phyloP scores from a whole-genome alignment of 225 moss, liverwort and hornwort genomes.

The Climacium dendroides region DNA sequence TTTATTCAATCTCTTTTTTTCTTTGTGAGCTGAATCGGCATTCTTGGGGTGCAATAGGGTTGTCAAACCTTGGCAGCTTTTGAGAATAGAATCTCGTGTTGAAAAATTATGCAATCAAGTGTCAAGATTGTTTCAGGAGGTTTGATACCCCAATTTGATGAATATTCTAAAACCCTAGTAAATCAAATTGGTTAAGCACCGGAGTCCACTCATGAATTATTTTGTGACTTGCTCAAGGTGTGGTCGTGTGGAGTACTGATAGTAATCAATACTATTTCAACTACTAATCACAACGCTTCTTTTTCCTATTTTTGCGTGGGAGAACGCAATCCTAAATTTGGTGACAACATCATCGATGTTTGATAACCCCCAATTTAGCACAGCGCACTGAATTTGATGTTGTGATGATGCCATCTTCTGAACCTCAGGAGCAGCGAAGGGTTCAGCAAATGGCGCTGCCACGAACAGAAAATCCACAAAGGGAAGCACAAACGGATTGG shows the following conservation, averaged over 20 bases:
- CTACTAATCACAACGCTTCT: neutral
- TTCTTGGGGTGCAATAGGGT: neutral
- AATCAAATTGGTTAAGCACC: neutral
- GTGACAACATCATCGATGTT: neutral
- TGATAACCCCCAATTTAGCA: neutral
- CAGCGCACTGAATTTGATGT: neutral
- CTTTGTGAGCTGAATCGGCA: neutral
- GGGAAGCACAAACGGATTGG: neutral
- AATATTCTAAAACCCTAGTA: neutral
- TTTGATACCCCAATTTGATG: neutral
- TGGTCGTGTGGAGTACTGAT: neutral
- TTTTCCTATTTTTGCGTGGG: neutral
- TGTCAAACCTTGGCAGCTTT: neutral
- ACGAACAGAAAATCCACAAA: neutral
- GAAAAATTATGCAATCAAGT: neutral
- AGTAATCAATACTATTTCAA: neutral
- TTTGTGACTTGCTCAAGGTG: neutral
- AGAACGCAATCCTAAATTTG: too few species aligned
- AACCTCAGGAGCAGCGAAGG: constrained; percentile 3
- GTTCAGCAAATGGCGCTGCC: constrained; percentile 1
- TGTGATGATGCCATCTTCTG: neutral
- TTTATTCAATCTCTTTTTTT: neutral
- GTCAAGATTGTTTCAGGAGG: neutral
- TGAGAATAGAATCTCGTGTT: neutral
- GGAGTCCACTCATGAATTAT: neutral